These are phyloP conservation scores for Colletotrichum sp. DNA, from an alignment of 2,329 filamentous ascomycete genomes.

Conservation along the genomic window DNA sequence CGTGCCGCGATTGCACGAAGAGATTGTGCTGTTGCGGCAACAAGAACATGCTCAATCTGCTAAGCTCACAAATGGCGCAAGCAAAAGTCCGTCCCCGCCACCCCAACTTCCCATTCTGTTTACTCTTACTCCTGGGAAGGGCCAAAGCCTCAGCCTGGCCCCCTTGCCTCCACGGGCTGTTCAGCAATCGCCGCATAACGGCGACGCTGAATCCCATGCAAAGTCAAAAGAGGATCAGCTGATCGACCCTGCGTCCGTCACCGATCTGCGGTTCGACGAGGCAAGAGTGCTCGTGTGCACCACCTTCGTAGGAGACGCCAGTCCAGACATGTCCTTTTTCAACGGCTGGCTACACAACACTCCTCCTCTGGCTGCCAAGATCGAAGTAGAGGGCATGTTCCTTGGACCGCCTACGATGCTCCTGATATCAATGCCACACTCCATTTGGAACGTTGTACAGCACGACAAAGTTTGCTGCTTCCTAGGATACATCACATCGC, in stretches of 20 bases:
- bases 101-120: constrained; percentile 56
- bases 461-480: constrained; percentile 72
- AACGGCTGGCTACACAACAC: constrained; percentile 69
- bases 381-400: constrained; percentile 72
- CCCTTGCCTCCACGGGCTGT: constrained; percentile 43
- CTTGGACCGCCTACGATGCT: constrained; percentile 70
- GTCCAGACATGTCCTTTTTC: constrained; percentile 69
- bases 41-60: constrained; percentile 47
- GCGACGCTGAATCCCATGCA: constrained; percentile 8
- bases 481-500: constrained; percentile 68
- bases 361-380: constrained; percentile 60
- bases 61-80: constrained; percentile 50
- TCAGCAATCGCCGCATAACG: constrained; percentile 32
- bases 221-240: constrained; percentile 42
- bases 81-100: constrained; percentile 36
- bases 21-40: constrained; percentile 51
- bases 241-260: constrained; percentile 52
- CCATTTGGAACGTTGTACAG: constrained; percentile 68
- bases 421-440: constrained; percentile 68
- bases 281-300: constrained; percentile 69
- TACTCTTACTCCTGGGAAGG: constrained; percentile 58
- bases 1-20: constrained; percentile 61
- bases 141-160: constrained; percentile 57
- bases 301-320: constrained; percentile 69
- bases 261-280: constrained; percentile 66